Evolutionary conservation across 805 yeast species (phyloP).

Genomic region (Yarrowia divulgata): DNA sequence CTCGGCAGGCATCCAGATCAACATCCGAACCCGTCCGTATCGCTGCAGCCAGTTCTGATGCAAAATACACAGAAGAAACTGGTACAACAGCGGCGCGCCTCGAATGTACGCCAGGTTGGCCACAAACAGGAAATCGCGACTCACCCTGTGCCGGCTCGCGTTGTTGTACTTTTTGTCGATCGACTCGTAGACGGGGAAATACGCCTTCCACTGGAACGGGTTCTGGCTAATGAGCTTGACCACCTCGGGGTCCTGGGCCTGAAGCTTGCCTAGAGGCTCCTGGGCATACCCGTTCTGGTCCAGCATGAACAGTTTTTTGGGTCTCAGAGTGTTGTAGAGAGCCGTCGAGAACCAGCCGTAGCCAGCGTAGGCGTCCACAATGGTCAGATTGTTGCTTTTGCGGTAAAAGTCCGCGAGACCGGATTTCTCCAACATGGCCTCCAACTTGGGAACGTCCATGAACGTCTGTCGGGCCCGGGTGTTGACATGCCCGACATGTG

Average conservation of each 20-base stretch:
- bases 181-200: slow-evolving; percentile 1
- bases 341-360: slow-evolving; percentile 17
- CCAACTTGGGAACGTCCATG: neutral
- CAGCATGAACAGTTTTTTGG: slow-evolving; percentile 1
- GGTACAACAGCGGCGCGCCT: slow-evolving; percentile 17
- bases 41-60: slow-evolving; percentile 36
- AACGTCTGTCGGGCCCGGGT: slow-evolving; percentile 10
- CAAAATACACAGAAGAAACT: slow-evolving; percentile 4
- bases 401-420: slow-evolving; percentile 16
- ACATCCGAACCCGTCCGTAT: slow-evolving; percentile 34
- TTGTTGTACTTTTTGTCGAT: neutral
- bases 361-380: slow-evolving; percentile 33
- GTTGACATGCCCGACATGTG: neutral
- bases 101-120: slow-evolving; percentile 11
- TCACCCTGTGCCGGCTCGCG: neutral
- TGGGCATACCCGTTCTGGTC: neutral
- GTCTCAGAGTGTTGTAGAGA: slow-evolving; percentile 7
- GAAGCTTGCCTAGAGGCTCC: neutral
- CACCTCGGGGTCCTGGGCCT: neutral
- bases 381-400: slow-evolving; percentile 9
- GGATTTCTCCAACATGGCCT: neutral
- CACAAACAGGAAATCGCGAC: slow-evolving; percentile 24
- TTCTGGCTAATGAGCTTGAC: neutral
- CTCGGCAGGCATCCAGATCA: slow-evolving; percentile 8
- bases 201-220: slow-evolving; percentile 30